Evolutionary conservation across 2,329 filamentous ascomycete species (phyloP), one percentile per base, ranked within the genome.

Genomic region (Aspergillus hiratsukae): DNA sequence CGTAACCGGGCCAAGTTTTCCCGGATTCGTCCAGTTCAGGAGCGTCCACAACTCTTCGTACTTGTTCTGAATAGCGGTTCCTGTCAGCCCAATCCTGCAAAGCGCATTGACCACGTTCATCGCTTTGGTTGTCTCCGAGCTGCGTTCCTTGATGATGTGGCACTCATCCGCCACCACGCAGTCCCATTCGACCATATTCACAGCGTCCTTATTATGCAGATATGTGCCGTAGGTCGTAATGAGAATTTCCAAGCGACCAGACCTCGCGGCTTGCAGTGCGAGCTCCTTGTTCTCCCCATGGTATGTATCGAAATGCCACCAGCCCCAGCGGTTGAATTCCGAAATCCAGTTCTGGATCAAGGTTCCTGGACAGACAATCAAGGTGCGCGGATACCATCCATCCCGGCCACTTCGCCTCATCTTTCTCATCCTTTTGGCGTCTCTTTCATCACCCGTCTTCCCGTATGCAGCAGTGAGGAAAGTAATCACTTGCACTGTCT

Each of bases 21-120:
- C 93, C 0, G 94, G 94, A 64, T 95, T 94, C 0, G 91, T 92
- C 94, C 94, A 99, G 70, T 99, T 96, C 2, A 99, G 79, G 0
- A 99, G 79, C 0, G 91, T 95, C 93, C 93, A 99, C 0, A 99
- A 81, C 72, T 99, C 94, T 69, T 97, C 91, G 70, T 99, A 99
- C 63, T 90, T 94, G 73, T 99, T 99, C 70, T 99, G 94, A 48
- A 99, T 97, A 0, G 93, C 93, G 0, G 94, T 99, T 1, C 94
- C 94, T 0, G 92, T 97, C 8, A 99, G 80, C 0, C 94, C 94
- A 58, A 99, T 92, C 35, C 94, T 85, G 68, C 94, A 97, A 2
- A 97, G 82, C 0, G 92, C 86, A 65, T 99, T 99, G 64, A 97
- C 80, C 59, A 92, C 85, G 65, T 91, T 89, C 88, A 99, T 93